Conservation (phyloP, 2,329 filamentous ascomycete species). For the Claviceps pusilla region DNA sequence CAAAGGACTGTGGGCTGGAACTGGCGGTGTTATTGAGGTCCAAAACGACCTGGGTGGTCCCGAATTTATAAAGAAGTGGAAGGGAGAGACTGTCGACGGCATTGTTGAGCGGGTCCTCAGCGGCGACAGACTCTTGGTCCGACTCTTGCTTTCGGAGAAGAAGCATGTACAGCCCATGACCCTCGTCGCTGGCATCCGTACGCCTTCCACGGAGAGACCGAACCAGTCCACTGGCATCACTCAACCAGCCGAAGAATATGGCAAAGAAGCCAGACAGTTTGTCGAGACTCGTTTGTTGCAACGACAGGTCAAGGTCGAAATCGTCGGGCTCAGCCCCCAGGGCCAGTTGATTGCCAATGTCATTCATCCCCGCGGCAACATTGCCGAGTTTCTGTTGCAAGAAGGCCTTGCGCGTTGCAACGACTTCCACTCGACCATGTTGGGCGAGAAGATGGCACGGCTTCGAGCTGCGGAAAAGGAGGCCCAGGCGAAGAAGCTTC, state of each 20-base stretch:
- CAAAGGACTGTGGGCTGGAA: constrained; percentile 67
- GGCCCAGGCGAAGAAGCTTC: constrained; percentile 62
- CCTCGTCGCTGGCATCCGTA: constrained; percentile 74
- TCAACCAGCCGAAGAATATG: constrained; percentile 75
- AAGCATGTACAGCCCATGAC: constrained; percentile 83
- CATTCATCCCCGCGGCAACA: constrained; percentile 79
- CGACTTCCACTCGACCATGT: constrained; percentile 86
- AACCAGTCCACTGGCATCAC: constrained; percentile 64
- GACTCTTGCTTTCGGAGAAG: constrained; percentile 63
- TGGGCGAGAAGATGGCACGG: constrained; percentile 74
- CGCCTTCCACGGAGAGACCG: constrained; percentile 76
- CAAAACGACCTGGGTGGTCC: constrained; percentile 68
- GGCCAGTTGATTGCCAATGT: constrained; percentile 80
- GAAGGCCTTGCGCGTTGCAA: constrained; percentile 84
- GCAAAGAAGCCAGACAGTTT: constrained; percentile 76
- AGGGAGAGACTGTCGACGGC: constrained; percentile 70
- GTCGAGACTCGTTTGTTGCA: constrained; percentile 78
- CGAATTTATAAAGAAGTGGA: constrained; percentile 68
- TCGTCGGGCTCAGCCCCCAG: constrained; percentile 79
- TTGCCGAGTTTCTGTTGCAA: constrained; percentile 78
- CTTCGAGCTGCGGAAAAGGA: constrained; percentile 76
- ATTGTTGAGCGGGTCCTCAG: constrained; percentile 84
- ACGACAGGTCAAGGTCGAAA: constrained; percentile 64
- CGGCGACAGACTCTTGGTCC: constrained; percentile 76
- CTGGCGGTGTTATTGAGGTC: constrained; percentile 54